phyloP scores from a whole-genome alignment of 768 basidiomycete genomes.

The Lyophyllum decastes region DNA sequence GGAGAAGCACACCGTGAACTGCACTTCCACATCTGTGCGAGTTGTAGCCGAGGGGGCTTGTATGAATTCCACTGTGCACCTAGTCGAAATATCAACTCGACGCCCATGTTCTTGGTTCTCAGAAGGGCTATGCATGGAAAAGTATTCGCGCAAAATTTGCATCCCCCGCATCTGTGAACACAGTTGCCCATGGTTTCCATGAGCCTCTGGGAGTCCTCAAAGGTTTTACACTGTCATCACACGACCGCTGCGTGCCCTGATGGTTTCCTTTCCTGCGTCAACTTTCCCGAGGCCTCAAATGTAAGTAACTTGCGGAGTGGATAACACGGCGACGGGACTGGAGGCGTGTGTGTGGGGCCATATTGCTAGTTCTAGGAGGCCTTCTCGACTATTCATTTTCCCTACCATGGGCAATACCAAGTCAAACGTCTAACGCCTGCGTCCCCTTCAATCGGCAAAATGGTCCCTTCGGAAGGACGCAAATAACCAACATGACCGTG shows the following conservation, averaged over 20 bases:
- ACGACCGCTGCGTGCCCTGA: background rate
- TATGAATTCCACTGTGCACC: background rate
- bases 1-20: no score
- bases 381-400: background rate
- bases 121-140: background rate
- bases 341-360: background rate
- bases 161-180: background rate
- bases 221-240: background rate
- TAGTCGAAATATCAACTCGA: background rate
- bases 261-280: conserved; percentile 3
- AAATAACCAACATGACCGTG: background rate
- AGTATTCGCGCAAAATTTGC: background rate
- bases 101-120: background rate
- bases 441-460: background rate
- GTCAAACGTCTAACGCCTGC: conserved; percentile 7
- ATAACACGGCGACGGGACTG: background rate
- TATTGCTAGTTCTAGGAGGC: background rate
- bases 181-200: background rate
- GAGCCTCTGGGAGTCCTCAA: background rate
- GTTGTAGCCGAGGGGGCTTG: background rate
- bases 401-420: background rate
- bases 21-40: no score
- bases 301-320: background rate
- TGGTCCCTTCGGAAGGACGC: background rate
- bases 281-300: background rate